Conservation (phyloP, 306 rosid genomes). For the Vigna unguiculata region DNA sequence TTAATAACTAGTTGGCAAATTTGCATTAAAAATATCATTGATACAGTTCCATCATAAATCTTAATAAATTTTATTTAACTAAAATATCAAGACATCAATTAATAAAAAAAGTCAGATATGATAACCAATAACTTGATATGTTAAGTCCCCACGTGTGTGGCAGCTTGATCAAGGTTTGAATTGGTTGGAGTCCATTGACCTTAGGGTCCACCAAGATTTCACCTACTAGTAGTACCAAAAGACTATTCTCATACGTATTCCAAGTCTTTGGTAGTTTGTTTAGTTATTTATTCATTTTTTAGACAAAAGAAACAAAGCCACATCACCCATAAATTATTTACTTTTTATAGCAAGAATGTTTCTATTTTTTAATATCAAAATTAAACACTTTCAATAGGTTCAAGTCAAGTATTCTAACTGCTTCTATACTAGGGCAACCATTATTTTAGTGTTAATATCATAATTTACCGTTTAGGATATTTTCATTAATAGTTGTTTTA, state of each 20-base stretch:
- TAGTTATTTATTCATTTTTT: not conserved
- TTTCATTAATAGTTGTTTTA: no score
- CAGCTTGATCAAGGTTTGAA: slow-evolving; percentile 36
- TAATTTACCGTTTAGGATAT: no score
- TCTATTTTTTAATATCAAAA: not conserved
- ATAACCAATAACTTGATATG: slow-evolving; percentile 28
- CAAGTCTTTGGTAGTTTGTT: not conserved
- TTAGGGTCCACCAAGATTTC: slow-evolving; percentile 46
- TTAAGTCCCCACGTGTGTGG: slow-evolving; percentile 61
- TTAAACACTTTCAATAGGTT: not conserved
- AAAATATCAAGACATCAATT: not conserved
- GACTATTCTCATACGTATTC: slow-evolving; percentile 1
- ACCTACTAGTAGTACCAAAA: slow-evolving; percentile 33
- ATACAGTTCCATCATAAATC: not conserved
- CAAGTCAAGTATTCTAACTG: not conserved
- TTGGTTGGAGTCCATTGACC: slow-evolving; percentile 42
- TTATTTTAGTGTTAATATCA: not conserved
- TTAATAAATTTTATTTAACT: not conserved
- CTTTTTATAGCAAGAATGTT: not conserved
- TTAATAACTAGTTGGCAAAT: not conserved
- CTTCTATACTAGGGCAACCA: not conserved
- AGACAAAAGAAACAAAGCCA: not conserved
- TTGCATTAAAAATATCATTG: not conserved
- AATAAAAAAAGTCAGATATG: slow-evolving; percentile 16
- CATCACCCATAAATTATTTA: not conserved